Base-by-base conservation (phyloP, 495 filamentous ascomycete genomes). In the Trichoderma gamsii region DNA sequence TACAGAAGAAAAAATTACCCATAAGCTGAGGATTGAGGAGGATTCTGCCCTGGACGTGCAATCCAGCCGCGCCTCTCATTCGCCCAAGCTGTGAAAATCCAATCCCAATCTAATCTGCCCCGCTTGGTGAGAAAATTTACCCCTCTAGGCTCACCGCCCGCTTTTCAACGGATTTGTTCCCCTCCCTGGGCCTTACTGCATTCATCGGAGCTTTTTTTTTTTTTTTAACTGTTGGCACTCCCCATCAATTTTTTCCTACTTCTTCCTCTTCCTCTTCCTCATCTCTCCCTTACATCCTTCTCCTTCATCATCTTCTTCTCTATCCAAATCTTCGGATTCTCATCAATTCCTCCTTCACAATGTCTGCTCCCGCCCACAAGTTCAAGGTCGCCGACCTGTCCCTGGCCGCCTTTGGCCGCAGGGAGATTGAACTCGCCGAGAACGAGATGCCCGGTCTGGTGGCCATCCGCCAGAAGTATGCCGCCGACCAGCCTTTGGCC, bases 401-500 rank as follows among this genome's bases (percentile, higher is more conserved):
- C 77, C 88, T 98, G 77, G 94, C 95, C 76, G 95, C 95, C 79
- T 99, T 99, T 78, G 95, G 95, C 80, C 95, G 95, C 83, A 93
- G 94, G 78, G 95, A 99, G 87, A 97, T 99, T 76, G 93, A 97
- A 81, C 85, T 99, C 73, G 94, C 95, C 69, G 94, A 99, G 87
- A 93, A 97, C 85, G 95, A 96, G 84, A 97, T 97, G 92, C 91
- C 91, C 65, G 94, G 95, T 86, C 87, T 99, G 71, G 97, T 99
- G 92, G 87, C 90, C 73, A 98, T 94, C 76, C 89, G 95, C 78
- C 73, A 77, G 71, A 97, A 97, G 84, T 99, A 99, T 77, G 90
- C 89, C 73, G 76, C 79, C 63, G 96, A 97, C 80, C 96, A 98
- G 88, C 95, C 95, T 71, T 85, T 99, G 74, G 88, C 87, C 72